Conservation (phyloP, 176 grass and related monocot species). For the Olyra latifolia region DNA sequence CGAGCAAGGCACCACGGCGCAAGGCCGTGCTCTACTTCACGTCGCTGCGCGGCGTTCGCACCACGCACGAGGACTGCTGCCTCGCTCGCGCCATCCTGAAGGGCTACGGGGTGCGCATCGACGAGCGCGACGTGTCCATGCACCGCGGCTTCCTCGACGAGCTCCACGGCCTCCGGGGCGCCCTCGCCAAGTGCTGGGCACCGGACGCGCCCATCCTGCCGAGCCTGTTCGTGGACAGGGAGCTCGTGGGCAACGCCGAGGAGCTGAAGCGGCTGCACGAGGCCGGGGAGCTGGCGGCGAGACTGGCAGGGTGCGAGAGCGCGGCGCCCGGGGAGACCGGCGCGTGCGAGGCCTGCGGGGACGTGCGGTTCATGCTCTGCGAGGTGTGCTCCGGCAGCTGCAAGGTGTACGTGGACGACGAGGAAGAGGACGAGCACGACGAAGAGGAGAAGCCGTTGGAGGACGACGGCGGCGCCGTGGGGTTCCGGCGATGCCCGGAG, state of each 20-base stretch:
- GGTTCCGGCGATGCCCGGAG: slow-evolving; percentile 68
- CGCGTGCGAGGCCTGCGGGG: slow-evolving; percentile 71
- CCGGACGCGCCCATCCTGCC: slow-evolving; percentile 39
- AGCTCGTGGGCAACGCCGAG: slow-evolving; percentile 66
- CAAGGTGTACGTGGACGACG: slow-evolving; percentile 65
- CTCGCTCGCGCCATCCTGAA: slow-evolving; percentile 65
- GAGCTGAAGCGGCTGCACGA: slow-evolving; percentile 89
- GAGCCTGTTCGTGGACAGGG: slow-evolving; percentile 64
- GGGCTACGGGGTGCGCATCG: slow-evolving; percentile 67
- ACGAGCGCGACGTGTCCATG: slow-evolving; percentile 98
- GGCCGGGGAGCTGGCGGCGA: slow-evolving; percentile 53
- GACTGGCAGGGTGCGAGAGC: slow-evolving; percentile 54
- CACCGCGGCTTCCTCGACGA: slow-evolving; percentile 79
- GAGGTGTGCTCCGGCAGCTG: slow-evolving; percentile 86
- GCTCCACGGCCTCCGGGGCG: slow-evolving; percentile 38
- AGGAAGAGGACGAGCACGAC: neutral
- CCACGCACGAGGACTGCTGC: slow-evolving; percentile 81
- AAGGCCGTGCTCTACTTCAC: slow-evolving; percentile 93
- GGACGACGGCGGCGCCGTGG: neutral
- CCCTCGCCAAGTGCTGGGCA: slow-evolving; percentile 32
- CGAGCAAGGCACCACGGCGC: neutral
- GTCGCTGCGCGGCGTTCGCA: slow-evolving; percentile 76
- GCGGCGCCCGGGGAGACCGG: slow-evolving; percentile 4
- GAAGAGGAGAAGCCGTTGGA: neutral
- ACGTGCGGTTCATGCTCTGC: slow-evolving; percentile 86